Base-by-base conservation (phyloP, 805 yeast species). In the Saccharomycodes ludwigii region DNA sequence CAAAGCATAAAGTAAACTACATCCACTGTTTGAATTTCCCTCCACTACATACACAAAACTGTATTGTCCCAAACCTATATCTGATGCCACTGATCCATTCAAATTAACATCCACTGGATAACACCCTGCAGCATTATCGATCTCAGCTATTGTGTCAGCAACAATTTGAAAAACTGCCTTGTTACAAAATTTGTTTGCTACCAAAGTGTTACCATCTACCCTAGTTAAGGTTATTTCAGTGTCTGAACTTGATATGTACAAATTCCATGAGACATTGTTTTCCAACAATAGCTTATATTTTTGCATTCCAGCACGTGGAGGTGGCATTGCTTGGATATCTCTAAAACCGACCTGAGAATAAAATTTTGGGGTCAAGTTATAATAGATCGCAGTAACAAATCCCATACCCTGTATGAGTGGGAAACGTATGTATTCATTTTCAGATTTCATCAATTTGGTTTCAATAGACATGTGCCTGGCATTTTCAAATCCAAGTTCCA, bases 361-460 rank as follows among this genome's bases (percentile, higher is more conserved):
- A 17, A 79, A 41, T 36, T 56, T 50, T 2, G 84, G 79, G 18
- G 62, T 61, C 43, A 75, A 54, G 37, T 61, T 56, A 46, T 67
- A 64, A 40, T 68, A 76, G 17, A 68, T 54, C 18, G 76, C 82
- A 20, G 94, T 77, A 11, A 81, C 71, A 39, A 81, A 73, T 5
- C 95, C 95, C 66, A 66, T 66, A 33, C 96, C 96, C 52, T 79
- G 86, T 5, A 77, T 80, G 33, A 80, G 46, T 4, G 88, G 86
- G 23, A 69, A 49, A 21, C 58, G 58, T 31, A 75, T 48, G 21
- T 56, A 61, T 28, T 71, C 71, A 12, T 29, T 42, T 36, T 35
- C 43, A 18, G 40, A 36, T 27, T 46, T 50, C 31, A 52, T 39
- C 12, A 52, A 38, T 12, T 26, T 31, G n/a, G 48, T 37, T 27